These are phyloP conservation scores for Eucalyptus polyanthemos DNA, from an alignment of 345 rosid species.

Conservation along the genomic window DNA sequence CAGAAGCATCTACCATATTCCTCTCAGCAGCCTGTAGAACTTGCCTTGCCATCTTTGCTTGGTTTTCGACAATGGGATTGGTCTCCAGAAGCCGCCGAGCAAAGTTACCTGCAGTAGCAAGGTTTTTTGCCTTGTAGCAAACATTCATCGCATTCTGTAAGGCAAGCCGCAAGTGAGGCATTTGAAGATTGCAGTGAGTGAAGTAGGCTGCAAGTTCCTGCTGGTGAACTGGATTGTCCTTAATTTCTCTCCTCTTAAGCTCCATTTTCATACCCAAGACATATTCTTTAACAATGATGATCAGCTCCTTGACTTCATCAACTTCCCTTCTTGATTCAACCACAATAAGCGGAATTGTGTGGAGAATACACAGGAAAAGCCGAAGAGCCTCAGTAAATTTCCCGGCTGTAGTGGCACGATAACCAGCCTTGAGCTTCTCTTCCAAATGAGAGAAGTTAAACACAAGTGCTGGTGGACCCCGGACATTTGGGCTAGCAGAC, in stretches of 20 bases:
- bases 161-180: conserved; percentile 74
- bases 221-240: conserved; percentile 59
- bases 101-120: conserved; percentile 67
- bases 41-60: conserved; percentile 71
- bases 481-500: conserved; percentile 69
- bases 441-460: conserved; percentile 72
- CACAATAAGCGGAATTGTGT: conserved; percentile 80
- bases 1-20: conserved; percentile 52
- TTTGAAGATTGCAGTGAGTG: conserved; percentile 88
- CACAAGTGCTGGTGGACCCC: conserved; percentile 79
- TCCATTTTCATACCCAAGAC: conserved; percentile 79
- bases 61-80: conserved; percentile 64
- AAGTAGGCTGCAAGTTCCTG: conserved; percentile 97
- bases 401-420: conserved; percentile 78
- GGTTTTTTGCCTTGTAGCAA: conserved; percentile 79
- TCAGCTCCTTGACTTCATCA: conserved; percentile 82
- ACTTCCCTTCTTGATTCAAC: conserved; percentile 96
- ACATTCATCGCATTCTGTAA: conserved; percentile 64
- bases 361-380: conserved; percentile 64
- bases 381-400: conserved; percentile 72
- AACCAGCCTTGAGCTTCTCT: conserved; percentile 85
- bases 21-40: conserved; percentile 72
- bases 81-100: conserved; percentile 73
- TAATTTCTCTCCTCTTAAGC: conserved; percentile 67
- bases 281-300: conserved; percentile 67